Evolutionary conservation across 164 flowering plant genomes (phyloP).

Genomic region (Tinospora cordifolia): DNA sequence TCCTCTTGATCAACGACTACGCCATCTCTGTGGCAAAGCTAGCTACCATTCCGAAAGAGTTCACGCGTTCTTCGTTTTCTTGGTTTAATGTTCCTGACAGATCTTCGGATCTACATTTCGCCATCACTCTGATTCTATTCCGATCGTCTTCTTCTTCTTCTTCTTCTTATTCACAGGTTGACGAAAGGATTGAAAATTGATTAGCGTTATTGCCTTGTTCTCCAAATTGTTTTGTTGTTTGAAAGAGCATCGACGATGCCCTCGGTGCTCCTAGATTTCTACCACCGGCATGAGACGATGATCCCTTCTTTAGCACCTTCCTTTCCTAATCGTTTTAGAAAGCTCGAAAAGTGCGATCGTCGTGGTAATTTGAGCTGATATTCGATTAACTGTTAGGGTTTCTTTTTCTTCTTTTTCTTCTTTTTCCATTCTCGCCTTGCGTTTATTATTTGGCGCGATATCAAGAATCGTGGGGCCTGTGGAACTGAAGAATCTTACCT

Average conservation of each 20-base stretch:
- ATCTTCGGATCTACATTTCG: no score
- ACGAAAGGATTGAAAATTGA: not conserved
- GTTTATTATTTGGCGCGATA: slow-evolving; percentile 5
- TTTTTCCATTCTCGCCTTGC: no score
- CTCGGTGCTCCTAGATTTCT: slow-evolving; percentile 40
- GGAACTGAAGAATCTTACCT: not conserved
- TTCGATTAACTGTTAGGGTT: slow-evolving; percentile 10
- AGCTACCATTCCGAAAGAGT: no score
- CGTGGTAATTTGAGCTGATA: slow-evolving; percentile 85
- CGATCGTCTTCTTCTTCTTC: no score
- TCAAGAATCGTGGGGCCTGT: no score
- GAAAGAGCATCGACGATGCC: slow-evolving; percentile 62
- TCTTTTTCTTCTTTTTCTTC: slow-evolving; percentile 6
- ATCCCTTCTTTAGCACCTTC: slow-evolving; percentile 30
- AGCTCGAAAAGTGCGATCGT: slow-evolving; percentile 63
- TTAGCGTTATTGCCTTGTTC: not conserved
- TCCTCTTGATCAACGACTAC: no score
- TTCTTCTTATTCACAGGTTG: no score
- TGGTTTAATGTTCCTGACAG: no score
- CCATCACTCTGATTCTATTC: no score
- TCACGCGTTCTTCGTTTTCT: no score
- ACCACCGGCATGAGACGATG: slow-evolving; percentile 15
- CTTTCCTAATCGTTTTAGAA: slow-evolving; percentile 68
- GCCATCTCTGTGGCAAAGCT: no score
- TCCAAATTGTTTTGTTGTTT: slow-evolving; percentile 11